Conservation (phyloP, 768 basidiomycete species). For the Suillus spraguei region DNA sequence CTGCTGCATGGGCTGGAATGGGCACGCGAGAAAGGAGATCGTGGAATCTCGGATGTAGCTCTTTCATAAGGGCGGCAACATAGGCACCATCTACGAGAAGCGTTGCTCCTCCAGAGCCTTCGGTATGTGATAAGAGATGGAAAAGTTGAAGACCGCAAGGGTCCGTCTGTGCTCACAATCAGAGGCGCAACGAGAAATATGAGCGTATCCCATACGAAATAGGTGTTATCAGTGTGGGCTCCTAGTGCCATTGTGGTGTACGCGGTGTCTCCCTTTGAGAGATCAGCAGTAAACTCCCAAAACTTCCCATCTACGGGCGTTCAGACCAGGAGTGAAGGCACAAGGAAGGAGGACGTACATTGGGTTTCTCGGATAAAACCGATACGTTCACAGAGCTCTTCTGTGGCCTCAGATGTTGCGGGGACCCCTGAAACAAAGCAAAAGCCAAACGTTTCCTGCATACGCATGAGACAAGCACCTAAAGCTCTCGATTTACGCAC, state of each 20-base stretch:
- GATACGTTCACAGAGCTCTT: conserved; percentile 73
- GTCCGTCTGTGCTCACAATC: conserved; percentile 61
- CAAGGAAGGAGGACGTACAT: conserved; percentile 38
- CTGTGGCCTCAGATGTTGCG: conserved; percentile 79
- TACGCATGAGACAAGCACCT: conserved; percentile 7
- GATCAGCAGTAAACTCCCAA: conserved; percentile 95
- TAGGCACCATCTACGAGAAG: conserved; percentile 98
- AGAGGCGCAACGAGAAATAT: conserved; percentile 13
- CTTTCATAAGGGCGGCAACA: conserved; percentile 77
- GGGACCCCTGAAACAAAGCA: conserved; percentile 86
- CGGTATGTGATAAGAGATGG: conserved; percentile 84
- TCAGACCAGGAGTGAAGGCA: conserved; percentile 26
- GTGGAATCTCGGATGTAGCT: conserved; percentile 73
- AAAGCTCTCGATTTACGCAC: conserved; percentile 45
- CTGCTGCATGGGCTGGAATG: conserved; percentile 88
- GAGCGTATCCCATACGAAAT: conserved; percentile 36
- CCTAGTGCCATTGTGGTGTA: conserved; percentile 88
- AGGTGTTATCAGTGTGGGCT: conserved; percentile 81
- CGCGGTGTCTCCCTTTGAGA: conserved; percentile 90
- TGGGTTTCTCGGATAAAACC: conserved; percentile 90
- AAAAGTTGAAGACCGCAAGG: conserved; percentile 96
- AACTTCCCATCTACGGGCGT: conserved; percentile 82
- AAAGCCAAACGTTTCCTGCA: conserved; percentile 85
- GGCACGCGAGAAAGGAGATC: conserved; percentile 64
- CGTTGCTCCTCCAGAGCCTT: conserved; percentile 82